Conservation (phyloP, 2,329 filamentous ascomycete species). For the Fusarium avenaceum region DNA sequence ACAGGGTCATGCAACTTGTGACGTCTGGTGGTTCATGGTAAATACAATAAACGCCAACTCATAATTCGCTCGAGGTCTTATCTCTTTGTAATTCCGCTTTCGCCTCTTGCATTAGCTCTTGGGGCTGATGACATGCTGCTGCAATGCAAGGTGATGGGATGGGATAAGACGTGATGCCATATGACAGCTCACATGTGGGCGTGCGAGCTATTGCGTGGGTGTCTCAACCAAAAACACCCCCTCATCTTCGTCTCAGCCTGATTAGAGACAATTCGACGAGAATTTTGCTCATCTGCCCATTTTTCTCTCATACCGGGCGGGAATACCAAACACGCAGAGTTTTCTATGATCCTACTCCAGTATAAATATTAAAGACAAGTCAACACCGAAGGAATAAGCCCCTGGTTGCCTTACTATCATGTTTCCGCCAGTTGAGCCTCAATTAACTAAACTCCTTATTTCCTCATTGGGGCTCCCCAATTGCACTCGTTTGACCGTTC, state of each 20-base stretch:
- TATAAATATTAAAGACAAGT: too few species aligned
- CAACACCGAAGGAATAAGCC: background rate
- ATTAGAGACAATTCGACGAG: background rate
- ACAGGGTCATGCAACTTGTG: background rate
- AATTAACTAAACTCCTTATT: background rate
- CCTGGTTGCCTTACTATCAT: conserved; percentile 1
- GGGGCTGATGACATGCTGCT: conserved; percentile 4
- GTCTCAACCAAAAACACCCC: conserved; percentile 10
- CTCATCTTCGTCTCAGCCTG: conserved; percentile 19
- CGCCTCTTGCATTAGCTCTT: background rate
- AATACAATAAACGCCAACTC: background rate
- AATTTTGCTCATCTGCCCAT: background rate
- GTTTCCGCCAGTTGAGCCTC: conserved; percentile 1
- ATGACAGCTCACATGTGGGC: conserved; percentile 16
- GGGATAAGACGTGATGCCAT: conserved; percentile 3
- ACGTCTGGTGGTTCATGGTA: background rate
- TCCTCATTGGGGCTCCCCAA: background rate
- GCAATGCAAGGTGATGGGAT: conserved; percentile 14
- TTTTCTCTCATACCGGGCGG: background rate
- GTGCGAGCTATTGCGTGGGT: conserved; percentile 6
- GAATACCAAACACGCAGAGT: too few species aligned
- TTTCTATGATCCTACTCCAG: too few species aligned
- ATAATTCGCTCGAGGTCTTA: background rate
- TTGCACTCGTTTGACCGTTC: background rate
- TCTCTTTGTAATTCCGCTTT: conserved; percentile 15